Evolutionary conservation across 2,329 filamentous ascomycete species (phyloP), one percentile per base, ranked within the genome.

Genomic region (Diplocarpon mali): DNA sequence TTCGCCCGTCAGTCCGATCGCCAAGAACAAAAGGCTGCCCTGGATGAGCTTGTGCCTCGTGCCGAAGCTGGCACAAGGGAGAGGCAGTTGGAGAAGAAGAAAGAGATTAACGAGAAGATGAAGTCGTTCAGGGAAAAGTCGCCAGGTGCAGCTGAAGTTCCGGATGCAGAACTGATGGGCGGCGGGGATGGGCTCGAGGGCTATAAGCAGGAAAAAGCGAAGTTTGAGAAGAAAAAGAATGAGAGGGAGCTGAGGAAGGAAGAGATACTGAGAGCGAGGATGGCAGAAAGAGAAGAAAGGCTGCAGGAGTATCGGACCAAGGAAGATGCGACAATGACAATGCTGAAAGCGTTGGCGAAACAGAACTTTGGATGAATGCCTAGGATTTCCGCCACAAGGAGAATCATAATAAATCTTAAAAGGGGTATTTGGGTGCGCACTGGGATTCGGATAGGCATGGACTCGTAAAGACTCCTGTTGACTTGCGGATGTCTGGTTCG

Each of bases 11-110:
- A 74, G 50, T 64, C 68, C 12, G 83, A 92, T 53, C 76, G 82
- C 2, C 69, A 70, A 36, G 57, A 70, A 3, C 83, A 90, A 57
- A 83, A 81, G 51, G 81, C 83, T 44, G 74, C 75, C 0, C 71
- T 92, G 0, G 86, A 95, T 12, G 89, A 95, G 52, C 67, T 95
- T 0, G 77, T 73, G 0, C 89, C 90, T 0, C 84, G 86, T 10
- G 86, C 90, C 0, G 87, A 92, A 48, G 69, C 88, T 0, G 88
- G 89, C 0, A 85, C 84, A 1, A 79, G 80, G 37, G 90, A 95
- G 66, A 79, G 90, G 10, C 76, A 79, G 58, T 71, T 96, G 1
- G 90, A 98, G 67, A 95, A 95, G 73, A 82, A 80, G 52, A 75
- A 73, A 29, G 83, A 84, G 50, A 69, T 75, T 5, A 83, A 83